Base-by-base conservation (phyloP, 345 rosid species). In the Salix koriyanagi region DNA sequence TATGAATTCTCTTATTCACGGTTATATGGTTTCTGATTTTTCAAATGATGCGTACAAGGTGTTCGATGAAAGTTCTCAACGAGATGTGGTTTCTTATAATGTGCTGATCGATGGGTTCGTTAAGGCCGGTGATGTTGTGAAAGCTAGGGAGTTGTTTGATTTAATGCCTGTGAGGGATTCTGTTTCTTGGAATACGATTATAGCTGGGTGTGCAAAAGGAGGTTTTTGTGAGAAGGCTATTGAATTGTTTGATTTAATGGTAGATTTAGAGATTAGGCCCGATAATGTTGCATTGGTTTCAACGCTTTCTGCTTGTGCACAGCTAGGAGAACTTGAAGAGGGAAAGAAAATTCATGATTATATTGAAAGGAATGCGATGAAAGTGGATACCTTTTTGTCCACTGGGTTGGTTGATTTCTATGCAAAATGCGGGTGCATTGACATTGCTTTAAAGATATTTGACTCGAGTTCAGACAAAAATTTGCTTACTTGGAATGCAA, bases 221-320 rank as follows among this genome's bases (percentile, higher is more conserved):
- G 82, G 83, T 25, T 75, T 69, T 25, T 83, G 81, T 28, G 48
- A 77, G 65, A 87, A 89, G 75, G 91, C 94, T 4, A 83, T 91
- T 67, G 73, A 71, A 1, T 71, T 92, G 52, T 91, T 91, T 41
- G 15, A 79, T 71, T 75, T 65, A n/a, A 87, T 91, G 94, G 78
- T 85, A 70, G 84, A 11, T 77, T 81, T 69, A 6, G 83, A 77
- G 30, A 7, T 88, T 32, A 77, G 42, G 67, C 94, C 90, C 3
- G 90, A 91, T 54, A 87, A 89, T 50, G 37, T 86, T 2, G 88
- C 94, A 1, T 76, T 92, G 79, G 94, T 91, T 41, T 88, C 96
- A n/a, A 85, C 88, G 75, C 92, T 92, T 36, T 92, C 97, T 41
- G 97, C 96, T 73, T 91, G 96, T 80, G 92, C 92, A 1, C 91